A percentile compares a stretch with the other conserved stretches of the same genome.
Evolutionary conservation across 345 rosid species (phyloP).

Genomic region (Dimocarpus longan): DNA sequence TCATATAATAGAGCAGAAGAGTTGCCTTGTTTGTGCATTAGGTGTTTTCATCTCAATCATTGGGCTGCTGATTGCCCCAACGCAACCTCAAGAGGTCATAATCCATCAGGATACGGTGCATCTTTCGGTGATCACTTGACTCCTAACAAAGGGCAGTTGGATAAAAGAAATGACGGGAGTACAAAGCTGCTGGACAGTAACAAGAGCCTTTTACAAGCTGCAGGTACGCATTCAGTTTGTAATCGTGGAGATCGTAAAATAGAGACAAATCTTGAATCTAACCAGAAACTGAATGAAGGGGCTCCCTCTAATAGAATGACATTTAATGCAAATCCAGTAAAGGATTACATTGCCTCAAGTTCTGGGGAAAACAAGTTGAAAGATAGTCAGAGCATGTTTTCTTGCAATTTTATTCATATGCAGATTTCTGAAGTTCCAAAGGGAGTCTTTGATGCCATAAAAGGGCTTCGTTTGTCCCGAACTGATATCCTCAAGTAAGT

Average conservation of each 20-base stretch:
- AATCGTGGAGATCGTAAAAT: constrained; percentile 20
- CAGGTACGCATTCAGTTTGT: constrained; percentile 11
- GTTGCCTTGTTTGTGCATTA: constrained; percentile 53
- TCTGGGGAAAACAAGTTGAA: constrained; percentile 35
- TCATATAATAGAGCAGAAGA: constrained; percentile 41
- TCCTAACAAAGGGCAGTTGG: constrained; percentile 23
- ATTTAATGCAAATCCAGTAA: constrained; percentile 9
- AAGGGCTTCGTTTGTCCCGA: constrained; percentile 70
- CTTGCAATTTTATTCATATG: constrained; percentile 20
- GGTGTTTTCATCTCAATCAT: constrained; percentile 71
- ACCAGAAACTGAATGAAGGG: constrained; percentile 26
- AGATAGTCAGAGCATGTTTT: constrained; percentile 22
- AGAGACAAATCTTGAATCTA: constrained; percentile 15
- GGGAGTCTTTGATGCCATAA: constrained; percentile 56
- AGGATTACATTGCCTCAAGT: constrained; percentile 41
- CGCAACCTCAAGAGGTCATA: constrained; percentile 27
- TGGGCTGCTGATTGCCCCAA: constrained; percentile 80
- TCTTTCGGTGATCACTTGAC: constrained; percentile 21
- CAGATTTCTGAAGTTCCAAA: constrained; percentile 44
- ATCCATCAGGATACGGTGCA: constrained; percentile 20
- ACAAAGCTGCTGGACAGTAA: constrained; percentile 9
- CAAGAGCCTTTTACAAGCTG: constrained; percentile 13
- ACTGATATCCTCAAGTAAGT: constrained; percentile 74
- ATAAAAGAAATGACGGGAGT: constrained; percentile 30
- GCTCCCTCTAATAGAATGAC: constrained; percentile 20